Evolutionary conservation across 2,329 filamentous ascomycete species (phyloP).

Genomic region (Fusarium beomiforme): DNA sequence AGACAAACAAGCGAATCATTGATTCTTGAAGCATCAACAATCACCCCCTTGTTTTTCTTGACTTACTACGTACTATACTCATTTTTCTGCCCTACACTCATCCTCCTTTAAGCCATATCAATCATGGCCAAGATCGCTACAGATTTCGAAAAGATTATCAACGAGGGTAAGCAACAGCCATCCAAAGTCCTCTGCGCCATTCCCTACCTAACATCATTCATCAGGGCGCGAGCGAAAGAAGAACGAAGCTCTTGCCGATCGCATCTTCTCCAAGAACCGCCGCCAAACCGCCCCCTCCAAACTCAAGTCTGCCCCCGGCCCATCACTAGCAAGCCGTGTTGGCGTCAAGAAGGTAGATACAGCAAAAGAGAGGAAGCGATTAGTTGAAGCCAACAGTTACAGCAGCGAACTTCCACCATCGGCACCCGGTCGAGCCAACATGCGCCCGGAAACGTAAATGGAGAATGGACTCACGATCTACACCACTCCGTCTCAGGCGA

Average conservation of each 20-base stretch:
- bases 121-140: slow-evolving; percentile 56
- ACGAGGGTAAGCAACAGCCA: slow-evolving; percentile 54
- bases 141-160: slow-evolving; percentile 66
- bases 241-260: slow-evolving; percentile 75
- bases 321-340: slow-evolving; percentile 75
- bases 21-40: not conserved
- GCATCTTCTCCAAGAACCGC: slow-evolving; percentile 74
- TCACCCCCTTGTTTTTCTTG: not conserved
- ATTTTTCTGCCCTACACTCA: not conserved
- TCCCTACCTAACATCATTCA: not conserved
- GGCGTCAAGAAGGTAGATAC: slow-evolving; percentile 74
- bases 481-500: slow-evolving; percentile 59
- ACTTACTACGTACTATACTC: not conserved
- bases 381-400: slow-evolving; percentile 17
- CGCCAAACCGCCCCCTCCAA: slow-evolving; percentile 65
- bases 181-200: not conserved
- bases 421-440: slow-evolving; percentile 30
- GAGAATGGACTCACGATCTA: slow-evolving; percentile 78
- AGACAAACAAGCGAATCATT: slow-evolving; percentile 19
- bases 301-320: slow-evolving; percentile 56
- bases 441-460: slow-evolving; percentile 66
- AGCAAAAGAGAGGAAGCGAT: slow-evolving; percentile 8
- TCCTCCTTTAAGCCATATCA: not conserved
- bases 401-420: slow-evolving; percentile 40
- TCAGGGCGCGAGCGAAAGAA: slow-evolving; percentile 74